Evolutionary conservation across 2,329 filamentous ascomycete species (phyloP), one percentile per base, ranked within the genome.

Genomic region (Trichoderma lentiforme): DNA sequence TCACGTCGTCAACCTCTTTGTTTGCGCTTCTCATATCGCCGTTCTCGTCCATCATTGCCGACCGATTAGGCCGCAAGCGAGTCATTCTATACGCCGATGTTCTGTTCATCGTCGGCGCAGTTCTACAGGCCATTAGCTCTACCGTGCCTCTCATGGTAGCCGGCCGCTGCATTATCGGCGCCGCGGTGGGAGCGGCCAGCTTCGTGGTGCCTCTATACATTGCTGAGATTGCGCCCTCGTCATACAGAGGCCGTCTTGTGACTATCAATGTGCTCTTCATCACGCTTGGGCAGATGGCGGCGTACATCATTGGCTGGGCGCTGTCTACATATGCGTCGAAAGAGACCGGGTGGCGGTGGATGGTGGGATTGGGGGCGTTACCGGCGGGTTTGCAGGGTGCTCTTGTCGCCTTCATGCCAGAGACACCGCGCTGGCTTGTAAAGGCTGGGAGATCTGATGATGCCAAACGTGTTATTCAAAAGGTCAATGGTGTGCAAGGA

Each of bases 201-300:
- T 92, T 97, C 76, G 92, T 97, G 4, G 91, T 93, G 34, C 95
- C 95, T 60, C 81, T 98, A 76, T 97, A 97, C 82, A 95, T 98
- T 73, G 91, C 92, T 9, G 95, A 98, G 81, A 84, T 97, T 14
- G 90, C 93, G 4, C 95, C 95, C 0, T 89, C 93, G 2, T 86
- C 89, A 26, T 89, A 92, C 73, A 86, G 95, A 70, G 95, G 95
- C 15, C 85, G 92, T 53, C 84, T 98, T 53, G 92, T 98, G 4
- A 97, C 94, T 1, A 88, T 96, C 71, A 91, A 93, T 72, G 90
- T 92, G 30, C 83, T 98, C 26, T 94, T 97, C 76, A 91, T 98
- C 71, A 97, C 95, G 0, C 85, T 93, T 12, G 95, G 95, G 0
- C 95, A 98, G 82, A 93, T 97, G 2, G 88, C 97, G 24, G 95